phyloP scores from a whole-genome alignment of 257 asterid genomes.

The Salvia miltiorrhiza region DNA sequence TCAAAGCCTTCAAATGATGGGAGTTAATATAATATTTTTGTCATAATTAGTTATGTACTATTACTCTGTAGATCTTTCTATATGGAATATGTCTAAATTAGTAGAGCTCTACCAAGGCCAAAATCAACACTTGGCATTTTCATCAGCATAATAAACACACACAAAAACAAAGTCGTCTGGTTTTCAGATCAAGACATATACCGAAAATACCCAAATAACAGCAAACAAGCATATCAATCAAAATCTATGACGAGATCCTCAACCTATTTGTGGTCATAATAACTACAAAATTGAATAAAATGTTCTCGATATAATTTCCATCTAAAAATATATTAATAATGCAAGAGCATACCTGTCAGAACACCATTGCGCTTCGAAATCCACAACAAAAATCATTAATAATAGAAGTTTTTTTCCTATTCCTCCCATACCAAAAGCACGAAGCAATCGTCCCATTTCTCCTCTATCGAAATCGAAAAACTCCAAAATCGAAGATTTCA shows the following conservation, averaged over 20 bases:
- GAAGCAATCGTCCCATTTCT: not conserved
- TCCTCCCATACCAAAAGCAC: conserved; percentile 28
- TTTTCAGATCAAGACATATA: not conserved
- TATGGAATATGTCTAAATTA: too few species aligned
- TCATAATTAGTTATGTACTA: too few species aligned
- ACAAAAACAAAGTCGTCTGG: not conserved
- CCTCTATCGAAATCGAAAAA: not conserved
- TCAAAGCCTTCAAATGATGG: too few species aligned
- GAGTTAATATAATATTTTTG: too few species aligned
- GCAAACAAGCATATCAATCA: not conserved
- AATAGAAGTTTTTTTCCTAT: conserved; percentile 12
- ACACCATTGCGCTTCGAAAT: not conserved
- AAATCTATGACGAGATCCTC: not conserved
- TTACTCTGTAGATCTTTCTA: too few species aligned
- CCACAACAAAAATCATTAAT: too few species aligned
- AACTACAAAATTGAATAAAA: not conserved
- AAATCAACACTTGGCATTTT: too few species aligned
- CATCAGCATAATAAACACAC: too few species aligned
- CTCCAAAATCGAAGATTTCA: not conserved
- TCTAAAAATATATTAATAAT: not conserved
- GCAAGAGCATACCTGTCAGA: conserved; percentile 7
- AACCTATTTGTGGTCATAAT: not conserved
- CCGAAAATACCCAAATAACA: not conserved
- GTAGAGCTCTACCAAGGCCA: too few species aligned
- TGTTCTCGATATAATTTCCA: conserved; percentile 4